phyloP scores from a whole-genome alignment of 345 rosid species.

The Luvunga scandens region DNA sequence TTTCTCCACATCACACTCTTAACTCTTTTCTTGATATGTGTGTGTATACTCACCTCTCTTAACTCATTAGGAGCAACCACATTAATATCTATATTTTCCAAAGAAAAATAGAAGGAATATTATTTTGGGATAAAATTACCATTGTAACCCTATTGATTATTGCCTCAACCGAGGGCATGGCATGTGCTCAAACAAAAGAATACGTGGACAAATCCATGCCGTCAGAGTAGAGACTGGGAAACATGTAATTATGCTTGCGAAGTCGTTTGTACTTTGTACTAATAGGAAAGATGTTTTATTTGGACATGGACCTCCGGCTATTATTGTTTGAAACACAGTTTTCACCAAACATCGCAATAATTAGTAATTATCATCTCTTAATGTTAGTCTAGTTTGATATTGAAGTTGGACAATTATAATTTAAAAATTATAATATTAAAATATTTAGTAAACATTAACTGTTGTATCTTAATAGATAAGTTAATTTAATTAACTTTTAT shows the following conservation, averaged over 20 bases:
- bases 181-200: not conserved
- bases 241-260: not conserved
- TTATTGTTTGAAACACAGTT: not conserved
- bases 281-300: not conserved
- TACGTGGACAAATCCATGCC: not conserved
- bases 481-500: too few species aligned
- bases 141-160: not conserved
- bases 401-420: too few species aligned
- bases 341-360: not conserved
- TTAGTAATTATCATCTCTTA: not conserved
- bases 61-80: too few species aligned
- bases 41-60: too few species aligned
- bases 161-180: not conserved
- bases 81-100: too few species aligned
- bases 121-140: not conserved
- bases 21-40: too few species aligned
- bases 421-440: accelerated
- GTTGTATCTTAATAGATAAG: accelerated
- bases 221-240: not conserved
- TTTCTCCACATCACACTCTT: too few species aligned
- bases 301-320: not conserved
- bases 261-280: not conserved
- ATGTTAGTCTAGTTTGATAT: too few species aligned
- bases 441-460: accelerated
- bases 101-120: too few species aligned